Evolutionary conservation across 2,329 filamentous ascomycete species (phyloP).

Genomic region (Fusarium sp.): DNA sequence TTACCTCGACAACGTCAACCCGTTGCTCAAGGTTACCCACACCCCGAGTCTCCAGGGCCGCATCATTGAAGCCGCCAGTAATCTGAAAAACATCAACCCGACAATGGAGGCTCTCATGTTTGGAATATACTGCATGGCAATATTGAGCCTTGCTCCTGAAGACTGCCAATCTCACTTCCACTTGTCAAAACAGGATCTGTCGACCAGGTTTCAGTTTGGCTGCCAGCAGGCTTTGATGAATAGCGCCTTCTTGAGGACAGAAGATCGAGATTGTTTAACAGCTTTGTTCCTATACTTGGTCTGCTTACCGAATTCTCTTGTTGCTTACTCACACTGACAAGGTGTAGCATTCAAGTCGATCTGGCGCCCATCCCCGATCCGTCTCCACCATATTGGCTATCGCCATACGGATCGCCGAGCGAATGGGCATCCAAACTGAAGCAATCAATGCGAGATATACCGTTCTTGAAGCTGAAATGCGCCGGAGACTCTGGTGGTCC

Average conservation of each 20-base stretch:
- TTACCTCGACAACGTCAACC: slow-evolving; percentile 70
- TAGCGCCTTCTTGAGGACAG: slow-evolving; percentile 61
- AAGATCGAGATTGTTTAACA: slow-evolving; percentile 65
- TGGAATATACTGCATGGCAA: slow-evolving; percentile 60
- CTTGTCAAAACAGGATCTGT: slow-evolving; percentile 55
- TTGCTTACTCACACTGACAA: neutral
- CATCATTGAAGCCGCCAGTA: slow-evolving; percentile 62
- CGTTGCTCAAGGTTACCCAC: slow-evolving; percentile 70
- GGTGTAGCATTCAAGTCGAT: slow-evolving; percentile 60
- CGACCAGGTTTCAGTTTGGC: slow-evolving; percentile 59
- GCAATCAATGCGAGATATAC: slow-evolving; percentile 40
- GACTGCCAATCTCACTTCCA: slow-evolving; percentile 59
- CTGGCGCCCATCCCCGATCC: slow-evolving; percentile 60
- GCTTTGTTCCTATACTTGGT: slow-evolving; percentile 70
- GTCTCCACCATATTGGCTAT: slow-evolving; percentile 65
- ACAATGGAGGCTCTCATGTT: slow-evolving; percentile 69
- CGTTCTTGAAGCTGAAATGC: slow-evolving; percentile 68
- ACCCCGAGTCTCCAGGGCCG: slow-evolving; percentile 64
- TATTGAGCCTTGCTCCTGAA: slow-evolving; percentile 56
- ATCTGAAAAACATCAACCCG: slow-evolving; percentile 54
- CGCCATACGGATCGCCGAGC: slow-evolving; percentile 67
- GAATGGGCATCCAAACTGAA: slow-evolving; percentile 68
- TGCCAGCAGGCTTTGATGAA: slow-evolving; percentile 67
- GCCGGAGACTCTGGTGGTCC: slow-evolving; percentile 73
- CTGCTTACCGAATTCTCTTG: slow-evolving; percentile 28